phyloP scores from a whole-genome alignment of 164 flowering plant genomes.

The Vitis riparia region DNA sequence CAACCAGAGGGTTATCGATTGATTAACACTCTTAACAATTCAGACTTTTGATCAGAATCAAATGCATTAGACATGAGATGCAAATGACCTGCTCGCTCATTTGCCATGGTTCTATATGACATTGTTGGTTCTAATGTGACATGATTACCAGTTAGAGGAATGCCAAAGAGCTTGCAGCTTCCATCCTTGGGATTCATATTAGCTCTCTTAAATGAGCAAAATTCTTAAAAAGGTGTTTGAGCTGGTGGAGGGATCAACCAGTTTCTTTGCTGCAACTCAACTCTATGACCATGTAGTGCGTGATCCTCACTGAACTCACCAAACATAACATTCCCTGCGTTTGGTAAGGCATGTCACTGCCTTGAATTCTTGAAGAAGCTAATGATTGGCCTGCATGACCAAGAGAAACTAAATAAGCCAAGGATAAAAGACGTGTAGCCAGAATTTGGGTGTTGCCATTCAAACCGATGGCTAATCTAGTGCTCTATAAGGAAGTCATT shows the following conservation, averaged over 20 bases:
- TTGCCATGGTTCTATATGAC: conserved; percentile 15
- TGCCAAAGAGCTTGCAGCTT: conserved; percentile 82
- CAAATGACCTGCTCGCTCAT: conserved; percentile 19
- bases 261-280: no score
- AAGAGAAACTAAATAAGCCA: no score
- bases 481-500: no score
- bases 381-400: no score
- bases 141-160: conserved; percentile 46
- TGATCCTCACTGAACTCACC: no score
- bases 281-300: no score
- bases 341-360: conserved; percentile 13
- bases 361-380: no score
- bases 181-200: conserved; percentile 53
- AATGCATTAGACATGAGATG: conserved; percentile 22
- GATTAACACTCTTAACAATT: conserved; percentile 45
- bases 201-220: conserved; percentile 38
- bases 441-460: no score
- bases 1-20: conserved; percentile 24
- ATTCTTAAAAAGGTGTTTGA: conserved; percentile 33
- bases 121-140: conserved; percentile 32
- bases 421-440: no score
- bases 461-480: no score
- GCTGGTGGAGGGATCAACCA: neutral
- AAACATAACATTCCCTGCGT: no score
- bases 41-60: conserved; percentile 17